Evolutionary conservation across 306 rosid species (phyloP).

Genomic region (Cucumis hystrix): DNA sequence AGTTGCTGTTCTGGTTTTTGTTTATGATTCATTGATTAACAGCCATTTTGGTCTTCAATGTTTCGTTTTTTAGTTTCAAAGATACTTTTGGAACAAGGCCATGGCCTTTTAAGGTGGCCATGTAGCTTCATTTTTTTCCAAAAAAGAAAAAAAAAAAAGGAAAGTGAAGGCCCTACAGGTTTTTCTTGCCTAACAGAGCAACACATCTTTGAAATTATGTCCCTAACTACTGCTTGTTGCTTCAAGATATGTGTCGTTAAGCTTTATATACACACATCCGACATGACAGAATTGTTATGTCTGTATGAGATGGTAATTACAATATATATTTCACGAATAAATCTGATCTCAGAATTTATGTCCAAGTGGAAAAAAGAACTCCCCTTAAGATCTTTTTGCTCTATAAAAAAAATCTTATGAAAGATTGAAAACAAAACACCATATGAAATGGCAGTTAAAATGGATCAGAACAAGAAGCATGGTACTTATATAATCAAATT

Average conservation of each 20-base stretch:
- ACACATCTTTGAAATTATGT: not conserved
- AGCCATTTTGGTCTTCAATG: not conserved
- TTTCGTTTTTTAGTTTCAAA: not conserved
- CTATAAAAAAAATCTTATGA: not conserved
- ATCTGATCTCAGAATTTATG: not conserved
- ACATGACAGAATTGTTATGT: slow-evolving; percentile 1
- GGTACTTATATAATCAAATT: not conserved
- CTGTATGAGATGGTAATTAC: not conserved
- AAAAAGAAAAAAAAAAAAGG: not conserved
- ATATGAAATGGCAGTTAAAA: not conserved
- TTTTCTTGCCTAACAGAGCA: not conserved
- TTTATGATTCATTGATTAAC: not conserved
- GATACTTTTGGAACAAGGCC: not conserved
- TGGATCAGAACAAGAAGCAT: not conserved
- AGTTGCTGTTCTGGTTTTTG: not conserved
- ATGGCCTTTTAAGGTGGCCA: slow-evolving; percentile 3
- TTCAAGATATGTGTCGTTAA: slow-evolving; percentile 1
- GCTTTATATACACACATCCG: not conserved
- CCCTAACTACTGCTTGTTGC: slow-evolving; percentile 1
- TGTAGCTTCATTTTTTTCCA: slow-evolving; percentile 3
- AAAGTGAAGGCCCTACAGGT: slow-evolving; percentile 7
- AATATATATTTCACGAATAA: slow-evolving; percentile 1
- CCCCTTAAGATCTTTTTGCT: not conserved
- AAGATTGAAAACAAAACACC: not conserved
- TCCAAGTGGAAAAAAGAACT: not conserved